Percentiles rank a stretch among this genome's conserved stretches.
phyloP scores from a whole-genome alignment of 2,329 filamentous ascomycete genomes.

The Ophiostoma perfectum region DNA sequence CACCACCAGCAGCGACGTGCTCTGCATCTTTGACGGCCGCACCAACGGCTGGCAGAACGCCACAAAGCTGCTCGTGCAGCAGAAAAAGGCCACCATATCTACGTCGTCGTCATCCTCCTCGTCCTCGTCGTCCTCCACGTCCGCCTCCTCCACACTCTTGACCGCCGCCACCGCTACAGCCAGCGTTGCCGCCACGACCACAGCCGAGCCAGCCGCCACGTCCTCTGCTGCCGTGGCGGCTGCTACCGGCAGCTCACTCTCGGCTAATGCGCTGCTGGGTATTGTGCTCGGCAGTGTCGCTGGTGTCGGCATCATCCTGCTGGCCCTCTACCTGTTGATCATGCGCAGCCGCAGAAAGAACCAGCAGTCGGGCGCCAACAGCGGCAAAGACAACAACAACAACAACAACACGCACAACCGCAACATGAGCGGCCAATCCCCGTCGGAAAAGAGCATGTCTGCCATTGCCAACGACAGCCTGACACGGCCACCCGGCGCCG shows the following conservation, averaged over 20 bases:
- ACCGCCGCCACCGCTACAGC: constrained; percentile 15
- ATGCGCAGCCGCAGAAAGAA: constrained; percentile 45
- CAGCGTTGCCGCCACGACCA: constrained; percentile 31
- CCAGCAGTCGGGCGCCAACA: neutral
- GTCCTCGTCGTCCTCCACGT: constrained; percentile 25
- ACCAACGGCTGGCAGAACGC: constrained; percentile 76
- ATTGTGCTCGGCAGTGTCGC: constrained; percentile 17
- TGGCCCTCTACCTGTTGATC: constrained; percentile 64
- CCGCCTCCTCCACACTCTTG: constrained; percentile 16
- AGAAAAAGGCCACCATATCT: constrained; percentile 31
- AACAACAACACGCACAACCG: neutral
- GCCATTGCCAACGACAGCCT: constrained; percentile 43
- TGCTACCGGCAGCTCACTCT: constrained; percentile 33
- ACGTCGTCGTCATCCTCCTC: constrained; percentile 32
- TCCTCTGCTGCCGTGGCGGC: constrained; percentile 24
- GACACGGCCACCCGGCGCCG: constrained; percentile 32
- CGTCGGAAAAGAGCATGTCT: constrained; percentile 55
- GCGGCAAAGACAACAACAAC: neutral
- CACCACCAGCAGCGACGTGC: constrained; percentile 44
- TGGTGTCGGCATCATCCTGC: constrained; percentile 61
- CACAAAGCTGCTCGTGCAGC: constrained; percentile 51
- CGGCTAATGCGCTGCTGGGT: constrained; percentile 54
- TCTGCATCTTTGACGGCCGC: constrained; percentile 72
- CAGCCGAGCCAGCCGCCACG: constrained; percentile 27
- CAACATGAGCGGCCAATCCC: constrained; percentile 33